Conservation (phyloP, 805 yeast species). For the Candida odintsovae region DNA sequence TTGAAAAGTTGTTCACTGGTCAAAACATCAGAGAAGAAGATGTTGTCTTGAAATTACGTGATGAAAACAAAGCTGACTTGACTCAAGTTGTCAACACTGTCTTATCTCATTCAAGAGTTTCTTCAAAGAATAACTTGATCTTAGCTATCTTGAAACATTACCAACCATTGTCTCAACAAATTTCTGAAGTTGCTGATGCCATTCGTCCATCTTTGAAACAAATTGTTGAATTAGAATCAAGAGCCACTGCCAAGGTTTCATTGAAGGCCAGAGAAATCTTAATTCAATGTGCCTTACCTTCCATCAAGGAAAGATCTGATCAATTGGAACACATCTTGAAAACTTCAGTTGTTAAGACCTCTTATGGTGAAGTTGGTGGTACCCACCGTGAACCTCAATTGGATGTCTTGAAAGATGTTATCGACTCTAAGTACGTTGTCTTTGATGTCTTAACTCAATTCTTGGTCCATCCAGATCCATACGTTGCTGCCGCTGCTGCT, state of each 20-base stretch:
- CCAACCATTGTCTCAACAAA: slow-evolving; percentile 70
- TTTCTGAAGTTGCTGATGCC: slow-evolving; percentile 60
- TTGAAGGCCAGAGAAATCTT: slow-evolving; percentile 93
- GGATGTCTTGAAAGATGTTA: slow-evolving; percentile 79
- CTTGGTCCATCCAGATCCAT: slow-evolving; percentile 74
- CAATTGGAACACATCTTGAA: slow-evolving; percentile 94
- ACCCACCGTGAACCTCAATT: slow-evolving; percentile 79
- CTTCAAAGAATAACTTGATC: slow-evolving; percentile 86
- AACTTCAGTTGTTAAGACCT: slow-evolving; percentile 82
- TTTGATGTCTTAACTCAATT: slow-evolving; percentile 95
- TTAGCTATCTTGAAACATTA: slow-evolving; percentile 80
- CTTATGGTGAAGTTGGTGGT: slow-evolving; percentile 78
- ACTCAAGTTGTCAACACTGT: slow-evolving; percentile 65
- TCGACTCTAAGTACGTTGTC: slow-evolving; percentile 93
- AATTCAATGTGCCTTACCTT: slow-evolving; percentile 95
- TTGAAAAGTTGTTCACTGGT: slow-evolving; percentile 76
- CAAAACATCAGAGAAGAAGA: slow-evolving; percentile 79
- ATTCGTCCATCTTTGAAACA: slow-evolving; percentile 69
- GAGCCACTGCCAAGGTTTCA: slow-evolving; percentile 89
- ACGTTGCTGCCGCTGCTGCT: slow-evolving; percentile 92
- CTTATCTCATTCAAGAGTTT: slow-evolving; percentile 87
- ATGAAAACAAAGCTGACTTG: slow-evolving; percentile 74
- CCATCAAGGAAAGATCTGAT: slow-evolving; percentile 92
- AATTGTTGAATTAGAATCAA: slow-evolving; percentile 83
- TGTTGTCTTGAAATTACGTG: slow-evolving; percentile 81